These are phyloP conservation scores for Schoenoplectus tabernaemontani DNA, from an alignment of 202 grass and related monocot species.

Conservation along the genomic window DNA sequence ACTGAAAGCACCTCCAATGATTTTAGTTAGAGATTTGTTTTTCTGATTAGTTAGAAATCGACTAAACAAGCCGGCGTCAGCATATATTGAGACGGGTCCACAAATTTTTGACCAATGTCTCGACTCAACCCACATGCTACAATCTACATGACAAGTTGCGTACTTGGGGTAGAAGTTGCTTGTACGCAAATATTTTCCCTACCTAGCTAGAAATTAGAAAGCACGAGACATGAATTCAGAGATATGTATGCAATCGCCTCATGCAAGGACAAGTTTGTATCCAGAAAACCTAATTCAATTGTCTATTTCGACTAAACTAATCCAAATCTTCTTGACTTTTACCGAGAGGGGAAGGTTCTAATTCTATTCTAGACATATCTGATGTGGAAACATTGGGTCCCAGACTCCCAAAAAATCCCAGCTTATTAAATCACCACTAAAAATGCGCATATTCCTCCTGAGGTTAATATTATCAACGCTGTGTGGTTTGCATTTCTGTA, in stretches of 20 bases:
- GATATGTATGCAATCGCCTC: not conserved
- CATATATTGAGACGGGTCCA: not conserved
- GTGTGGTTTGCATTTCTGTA: not conserved
- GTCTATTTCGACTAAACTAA: not conserved
- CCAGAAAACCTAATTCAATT: not conserved
- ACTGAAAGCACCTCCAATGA: not conserved
- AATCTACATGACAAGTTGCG: not conserved
- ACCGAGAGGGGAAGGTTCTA: not conserved
- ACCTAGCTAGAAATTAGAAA: not conserved
- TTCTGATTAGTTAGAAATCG: not conserved
- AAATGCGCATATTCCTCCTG: not conserved
- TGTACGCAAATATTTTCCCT: not conserved
- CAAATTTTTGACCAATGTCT: not conserved
- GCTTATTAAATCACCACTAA: no score
- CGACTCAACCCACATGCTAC: not conserved
- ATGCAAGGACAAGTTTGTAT: not conserved
- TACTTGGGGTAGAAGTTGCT: not conserved
- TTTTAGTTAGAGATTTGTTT: not conserved
- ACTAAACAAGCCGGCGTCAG: not conserved
- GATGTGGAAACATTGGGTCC: no score
- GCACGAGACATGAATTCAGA: not conserved
- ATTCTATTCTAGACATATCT: not conserved
- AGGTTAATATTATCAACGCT: not conserved
- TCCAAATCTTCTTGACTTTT: not conserved
- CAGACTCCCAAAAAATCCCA: no score